These are phyloP conservation scores for Oehlia diaphana DNA, from an alignment of 192 early-diverging fungal species.

Conservation along the genomic window DNA sequence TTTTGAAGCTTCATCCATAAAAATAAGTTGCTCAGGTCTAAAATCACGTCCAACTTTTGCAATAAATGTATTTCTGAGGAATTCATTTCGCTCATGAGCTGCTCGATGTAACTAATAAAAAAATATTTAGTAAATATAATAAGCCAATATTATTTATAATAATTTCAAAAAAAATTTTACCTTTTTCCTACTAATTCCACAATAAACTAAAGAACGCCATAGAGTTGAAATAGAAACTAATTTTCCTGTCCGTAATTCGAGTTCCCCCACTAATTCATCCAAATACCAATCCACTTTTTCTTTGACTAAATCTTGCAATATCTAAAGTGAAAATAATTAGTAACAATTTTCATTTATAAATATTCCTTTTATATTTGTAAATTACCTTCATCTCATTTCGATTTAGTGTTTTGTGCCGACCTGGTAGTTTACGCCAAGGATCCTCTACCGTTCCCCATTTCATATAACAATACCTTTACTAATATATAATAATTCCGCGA, in stretches of 20 bases:
- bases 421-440: neutral
- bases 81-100: neutral
- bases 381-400: no score
- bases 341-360: no score
- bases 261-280: conserved; percentile 1
- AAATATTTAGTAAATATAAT: neutral
- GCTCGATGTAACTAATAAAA: conserved; percentile 12
- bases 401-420: neutral
- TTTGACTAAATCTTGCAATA: neutral
- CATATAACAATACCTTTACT: neutral
- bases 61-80: no score
- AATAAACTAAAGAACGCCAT: neutral
- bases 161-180: neutral
- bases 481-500: no score
- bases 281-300: conserved; percentile 21
- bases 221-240: conserved; percentile 2
- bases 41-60: no score
- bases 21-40: conserved; percentile 5
- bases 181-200: conserved; percentile 18
- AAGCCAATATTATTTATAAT: neutral
- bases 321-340: neutral
- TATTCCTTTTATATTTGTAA: no score
- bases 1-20: conserved; percentile 17
- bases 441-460: neutral
- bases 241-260: neutral